A percentile compares a stretch with the other conserved stretches of the same genome.
Conservation (phyloP, 495 filamentous ascomycete species). For the Hypoxylon perforatum region DNA sequence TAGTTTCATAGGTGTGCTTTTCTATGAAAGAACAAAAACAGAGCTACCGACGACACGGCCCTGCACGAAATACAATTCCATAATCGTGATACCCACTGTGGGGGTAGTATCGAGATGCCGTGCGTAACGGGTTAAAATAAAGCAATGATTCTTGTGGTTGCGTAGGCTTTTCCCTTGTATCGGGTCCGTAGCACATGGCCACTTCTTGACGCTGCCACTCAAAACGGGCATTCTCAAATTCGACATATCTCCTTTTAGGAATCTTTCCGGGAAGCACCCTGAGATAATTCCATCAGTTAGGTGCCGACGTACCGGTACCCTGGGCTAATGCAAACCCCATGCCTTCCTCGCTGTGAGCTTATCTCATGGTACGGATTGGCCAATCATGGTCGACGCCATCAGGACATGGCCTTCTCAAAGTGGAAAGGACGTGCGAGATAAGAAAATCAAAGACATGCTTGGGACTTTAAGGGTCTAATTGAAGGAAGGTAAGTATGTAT, state of each 20-base stretch:
- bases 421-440: constrained; percentile 29
- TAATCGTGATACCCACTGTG: too few species aligned
- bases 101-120: too few species aligned
- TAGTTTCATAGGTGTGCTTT: too few species aligned
- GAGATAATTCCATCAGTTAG: background rate
- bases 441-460: background rate
- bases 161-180: background rate
- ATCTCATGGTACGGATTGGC: constrained; percentile 15
- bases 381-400: constrained; percentile 14
- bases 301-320: constrained; percentile 1
- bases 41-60: too few species aligned
- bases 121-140: background rate
- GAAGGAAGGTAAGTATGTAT: too few species aligned
- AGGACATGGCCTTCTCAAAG: constrained; percentile 22
- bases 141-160: background rate
- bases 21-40: too few species aligned
- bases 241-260: too few species aligned
- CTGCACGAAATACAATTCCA: too few species aligned
- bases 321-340: background rate
- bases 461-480: too few species aligned
- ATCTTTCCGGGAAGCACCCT: too few species aligned
- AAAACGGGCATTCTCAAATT: too few species aligned
- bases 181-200: background rate
- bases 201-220: too few species aligned
- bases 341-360: constrained; percentile 1